Base-by-base conservation (phyloP, 345 rosid genomes). In the Gossypium longicalyx region DNA sequence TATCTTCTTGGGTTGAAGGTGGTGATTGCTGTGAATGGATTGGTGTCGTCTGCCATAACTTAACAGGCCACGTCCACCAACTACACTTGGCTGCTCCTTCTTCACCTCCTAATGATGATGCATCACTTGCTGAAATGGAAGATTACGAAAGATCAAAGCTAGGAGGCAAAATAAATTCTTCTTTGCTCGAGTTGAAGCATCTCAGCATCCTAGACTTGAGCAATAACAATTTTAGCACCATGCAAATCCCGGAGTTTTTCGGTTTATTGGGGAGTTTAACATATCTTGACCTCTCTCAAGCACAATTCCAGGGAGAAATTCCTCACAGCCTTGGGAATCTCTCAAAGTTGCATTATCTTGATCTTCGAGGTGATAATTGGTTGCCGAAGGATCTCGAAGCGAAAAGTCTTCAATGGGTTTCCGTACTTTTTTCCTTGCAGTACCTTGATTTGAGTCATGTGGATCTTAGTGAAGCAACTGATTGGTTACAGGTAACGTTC, bases 241-340 rank as follows among this genome's bases (percentile, higher is more conserved):
- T 57, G 10, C 62, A 20, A 56, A 56, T 20, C 12, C 27, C 13
- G 5, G 15, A 11, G 3, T 57, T 57, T 10, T 20, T 25, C 13
- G 63, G 38, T 25, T 57, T 23, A 15, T 4, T 59, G 38, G 38
- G 38, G 63, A 59, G 63, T 23, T 22, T 59, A 23, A 59, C 41
- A 60, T 60, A 25, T 60, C 64, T 25, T 60, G 27, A 60, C 41
- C 64, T 60, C 38, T 60, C 64, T 25, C 17, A 2, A 0, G 2
- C 41, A 12, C 64, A 1, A 25, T 60, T 81, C 59, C 38, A 4
- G 0, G 81, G 79, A n/a, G 11, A 12, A 67, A 66, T 83, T 62
- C 79, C 80, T 60, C 58, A 29, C 17, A 74, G 72, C 47, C 70
- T 77, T 1, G 83, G 78, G 12, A 81, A 81, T 22, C 78, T 81